Percentiles rank a stretch among this genome's conserved stretches.
Evolutionary conservation across 2,329 filamentous ascomycete species (phyloP).

Genomic region (Cadophora sp.): DNA sequence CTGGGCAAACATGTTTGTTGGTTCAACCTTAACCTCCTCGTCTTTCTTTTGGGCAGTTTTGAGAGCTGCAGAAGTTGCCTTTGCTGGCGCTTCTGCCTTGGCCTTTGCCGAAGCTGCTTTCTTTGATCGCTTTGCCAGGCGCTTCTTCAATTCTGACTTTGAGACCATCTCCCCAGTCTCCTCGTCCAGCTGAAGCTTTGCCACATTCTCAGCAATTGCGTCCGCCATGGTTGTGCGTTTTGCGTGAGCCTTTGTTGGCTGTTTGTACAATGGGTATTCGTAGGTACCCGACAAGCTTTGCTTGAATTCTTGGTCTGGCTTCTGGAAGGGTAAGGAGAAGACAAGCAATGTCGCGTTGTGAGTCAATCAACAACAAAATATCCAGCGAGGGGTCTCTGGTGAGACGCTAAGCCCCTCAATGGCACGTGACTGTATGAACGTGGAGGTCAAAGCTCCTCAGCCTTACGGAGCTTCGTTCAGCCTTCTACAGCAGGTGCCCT

Average conservation of each 20-base stretch:
- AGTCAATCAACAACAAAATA: constrained; percentile 22
- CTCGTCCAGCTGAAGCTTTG: constrained; percentile 67
- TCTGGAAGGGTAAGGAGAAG: no score
- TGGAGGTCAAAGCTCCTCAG: constrained; percentile 10
- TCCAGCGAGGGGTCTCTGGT: not conserved
- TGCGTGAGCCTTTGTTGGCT: not conserved
- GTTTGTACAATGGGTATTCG: not conserved
- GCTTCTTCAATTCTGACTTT: constrained; percentile 68
- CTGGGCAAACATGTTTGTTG: constrained; percentile 72
- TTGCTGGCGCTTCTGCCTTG: constrained; percentile 51
- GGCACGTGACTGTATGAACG: not conserved
- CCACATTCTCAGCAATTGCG: constrained; percentile 51
- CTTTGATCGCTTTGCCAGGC: constrained; percentile 63
- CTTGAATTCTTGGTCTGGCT: not conserved
- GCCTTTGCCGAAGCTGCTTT: constrained; percentile 61
- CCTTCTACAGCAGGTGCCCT: no score
- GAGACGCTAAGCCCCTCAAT: constrained; percentile 18
- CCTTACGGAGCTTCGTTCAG: constrained; percentile 3
- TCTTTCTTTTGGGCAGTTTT: constrained; percentile 39
- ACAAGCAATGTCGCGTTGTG: constrained; percentile 14
- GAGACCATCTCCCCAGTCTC: constrained; percentile 72
- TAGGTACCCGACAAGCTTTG: not conserved
- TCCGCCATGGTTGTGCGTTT: constrained; percentile 52
- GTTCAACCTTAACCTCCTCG: constrained; percentile 47
- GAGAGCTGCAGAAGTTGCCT: constrained; percentile 34